These are phyloP conservation scores for Mycena kentingensis DNA, from an alignment of 768 basidiomycete species.

Conservation along the genomic window DNA sequence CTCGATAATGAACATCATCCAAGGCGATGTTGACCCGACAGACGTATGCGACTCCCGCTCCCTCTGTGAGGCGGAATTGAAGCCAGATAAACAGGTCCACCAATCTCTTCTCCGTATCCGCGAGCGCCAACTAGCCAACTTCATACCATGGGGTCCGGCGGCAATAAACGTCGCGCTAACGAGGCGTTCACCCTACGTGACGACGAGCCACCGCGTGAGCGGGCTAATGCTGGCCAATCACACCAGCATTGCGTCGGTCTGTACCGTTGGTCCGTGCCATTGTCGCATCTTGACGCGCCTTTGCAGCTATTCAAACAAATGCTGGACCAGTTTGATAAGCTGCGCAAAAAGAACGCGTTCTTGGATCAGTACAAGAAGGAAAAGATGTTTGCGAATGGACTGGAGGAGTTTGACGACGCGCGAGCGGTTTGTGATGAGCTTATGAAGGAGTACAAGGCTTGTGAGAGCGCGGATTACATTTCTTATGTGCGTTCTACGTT, in stretches of 20 bases:
- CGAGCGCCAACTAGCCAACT: conserved; percentile 94
- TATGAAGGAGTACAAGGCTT: conserved; percentile 93
- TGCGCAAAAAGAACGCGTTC: conserved; percentile 89
- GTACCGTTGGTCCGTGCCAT: conserved; percentile 31
- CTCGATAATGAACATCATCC: conserved; percentile 96
- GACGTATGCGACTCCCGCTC: conserved; percentile 60
- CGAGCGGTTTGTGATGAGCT: conserved; percentile 86
- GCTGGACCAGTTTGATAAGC: conserved; percentile 90
- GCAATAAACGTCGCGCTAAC: conserved; percentile 97
- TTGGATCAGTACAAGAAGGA: conserved; percentile 98
- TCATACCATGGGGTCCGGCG: conserved; percentile 99
- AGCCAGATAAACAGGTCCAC: conserved; percentile 65
- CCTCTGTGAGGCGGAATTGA: background rate
- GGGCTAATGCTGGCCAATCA: conserved; percentile 99
- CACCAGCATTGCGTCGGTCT: conserved; percentile 93
- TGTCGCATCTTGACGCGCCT: conserved; percentile 3
- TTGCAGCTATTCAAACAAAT: conserved; percentile 90
- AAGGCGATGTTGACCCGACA: conserved; percentile 97
- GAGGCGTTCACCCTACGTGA: conserved; percentile 84
- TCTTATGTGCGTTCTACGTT: conserved; percentile 64
- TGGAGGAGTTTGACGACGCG: conserved; percentile 98
- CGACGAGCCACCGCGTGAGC: conserved; percentile 90
- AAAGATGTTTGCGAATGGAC: conserved; percentile 87
- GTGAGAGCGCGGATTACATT: conserved; percentile 94
- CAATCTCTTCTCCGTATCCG: conserved; percentile 96